These are phyloP conservation scores for Solanum rostratum DNA, from an alignment of 257 asterid species.

Conservation along the genomic window DNA sequence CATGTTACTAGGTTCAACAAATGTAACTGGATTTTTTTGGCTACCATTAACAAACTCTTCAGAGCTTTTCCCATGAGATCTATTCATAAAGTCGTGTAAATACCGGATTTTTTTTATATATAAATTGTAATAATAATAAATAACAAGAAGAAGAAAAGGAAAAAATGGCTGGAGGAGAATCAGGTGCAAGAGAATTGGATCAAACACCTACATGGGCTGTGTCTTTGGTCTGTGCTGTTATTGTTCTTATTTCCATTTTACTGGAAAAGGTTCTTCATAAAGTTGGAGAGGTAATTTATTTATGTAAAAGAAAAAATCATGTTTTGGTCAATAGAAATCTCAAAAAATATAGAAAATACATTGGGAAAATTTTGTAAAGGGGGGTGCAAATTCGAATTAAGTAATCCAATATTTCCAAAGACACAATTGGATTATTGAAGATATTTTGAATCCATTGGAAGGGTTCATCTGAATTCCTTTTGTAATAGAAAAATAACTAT, in stretches of 20 bases:
- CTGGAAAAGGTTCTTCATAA: constrained; percentile 48
- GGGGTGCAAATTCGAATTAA: not conserved
- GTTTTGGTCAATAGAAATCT: no score
- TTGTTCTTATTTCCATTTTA: constrained; percentile 40
- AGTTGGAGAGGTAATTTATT: constrained; percentile 26
- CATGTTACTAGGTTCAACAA: not conserved
- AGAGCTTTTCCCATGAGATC: not conserved
- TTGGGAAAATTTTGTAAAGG: no score
- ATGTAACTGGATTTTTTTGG: not conserved
- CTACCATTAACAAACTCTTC: not conserved
- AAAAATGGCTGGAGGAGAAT: constrained; percentile 5
- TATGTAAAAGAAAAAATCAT: not conserved
- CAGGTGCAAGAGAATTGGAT: constrained; percentile 5
- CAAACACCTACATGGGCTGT: constrained; percentile 66
- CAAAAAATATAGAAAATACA: no score
- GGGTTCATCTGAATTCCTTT: not conserved
- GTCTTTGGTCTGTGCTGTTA: constrained; percentile 42
- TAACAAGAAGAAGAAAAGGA: not conserved
- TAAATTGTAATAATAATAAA: not conserved
- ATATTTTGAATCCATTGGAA: not conserved
- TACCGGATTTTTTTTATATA: not conserved
- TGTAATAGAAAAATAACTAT: not conserved
- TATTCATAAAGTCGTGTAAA: not conserved
- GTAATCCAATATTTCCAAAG: not conserved
- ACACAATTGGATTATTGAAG: not conserved